phyloP scores from a whole-genome alignment of 495 filamentous ascomycete species.

The Penicillium coffeae region DNA sequence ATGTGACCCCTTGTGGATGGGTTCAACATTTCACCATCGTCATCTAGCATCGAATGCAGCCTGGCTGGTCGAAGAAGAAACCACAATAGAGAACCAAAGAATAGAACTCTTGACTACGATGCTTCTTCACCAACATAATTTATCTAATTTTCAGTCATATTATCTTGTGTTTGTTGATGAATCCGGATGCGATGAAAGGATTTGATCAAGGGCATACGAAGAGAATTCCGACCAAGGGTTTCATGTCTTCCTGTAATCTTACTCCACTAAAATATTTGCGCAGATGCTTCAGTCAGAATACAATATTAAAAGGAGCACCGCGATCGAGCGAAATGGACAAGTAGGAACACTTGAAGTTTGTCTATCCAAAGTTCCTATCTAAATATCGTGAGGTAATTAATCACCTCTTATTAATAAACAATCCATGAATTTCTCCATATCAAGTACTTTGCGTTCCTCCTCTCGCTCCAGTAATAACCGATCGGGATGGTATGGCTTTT shows the following conservation, averaged over 20 bases:
- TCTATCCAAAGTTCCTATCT: no score
- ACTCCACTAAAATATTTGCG: no score
- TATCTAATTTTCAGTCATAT: background rate
- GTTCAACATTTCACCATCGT: constrained; percentile 10
- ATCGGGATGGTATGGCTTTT: constrained; percentile 1
- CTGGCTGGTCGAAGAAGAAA: constrained; percentile 25
- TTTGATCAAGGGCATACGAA: background rate
- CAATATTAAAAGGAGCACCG: no score
- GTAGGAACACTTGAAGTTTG: no score
- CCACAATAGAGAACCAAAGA: background rate
- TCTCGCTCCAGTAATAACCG: no score
- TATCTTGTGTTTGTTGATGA: background rate
- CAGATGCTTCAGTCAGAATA: no score
- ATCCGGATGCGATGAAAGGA: background rate
- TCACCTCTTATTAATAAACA: no score
- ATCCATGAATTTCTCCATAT: no score
- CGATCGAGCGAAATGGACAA: no score
- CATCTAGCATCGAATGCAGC: constrained; percentile 11
- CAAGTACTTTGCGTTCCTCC: no score
- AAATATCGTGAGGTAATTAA: no score
- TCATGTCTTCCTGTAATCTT: constrained; percentile 12
- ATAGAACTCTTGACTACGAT: background rate
- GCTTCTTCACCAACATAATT: background rate
- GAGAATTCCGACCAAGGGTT: constrained; percentile 8
- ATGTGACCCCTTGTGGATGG: constrained; percentile 11